phyloP scores from a whole-genome alignment of 1,284 basidiomycete genomes.

The Coniferiporia sulphurascens region DNA sequence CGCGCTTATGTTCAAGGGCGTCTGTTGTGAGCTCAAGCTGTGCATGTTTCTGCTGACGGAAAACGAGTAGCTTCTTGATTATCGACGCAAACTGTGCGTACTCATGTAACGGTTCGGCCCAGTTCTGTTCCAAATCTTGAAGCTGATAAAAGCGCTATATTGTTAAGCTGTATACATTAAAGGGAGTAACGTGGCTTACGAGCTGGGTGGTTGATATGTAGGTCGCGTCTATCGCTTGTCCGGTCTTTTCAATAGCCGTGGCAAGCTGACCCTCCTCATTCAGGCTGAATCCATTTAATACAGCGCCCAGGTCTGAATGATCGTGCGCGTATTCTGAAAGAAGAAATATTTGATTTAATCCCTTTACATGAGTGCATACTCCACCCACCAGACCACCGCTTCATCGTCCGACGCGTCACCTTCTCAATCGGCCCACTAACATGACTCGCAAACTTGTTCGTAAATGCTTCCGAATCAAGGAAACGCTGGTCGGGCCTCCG shows the following conservation, averaged over 20 bases:
- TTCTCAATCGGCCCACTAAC: slow-evolving; percentile 92
- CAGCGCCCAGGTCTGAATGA: slow-evolving; percentile 91
- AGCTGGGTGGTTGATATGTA: slow-evolving; percentile 90
- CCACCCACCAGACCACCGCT: slow-evolving; percentile 83
- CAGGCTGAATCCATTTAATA: slow-evolving; percentile 93
- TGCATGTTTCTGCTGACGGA: slow-evolving; percentile 97
- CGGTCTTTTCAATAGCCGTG: slow-evolving; percentile 83
- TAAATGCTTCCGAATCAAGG: slow-evolving; percentile 94
- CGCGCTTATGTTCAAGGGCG: slow-evolving; percentile 80
- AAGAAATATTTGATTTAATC: neutral
- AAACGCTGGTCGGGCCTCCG: slow-evolving; percentile 91
- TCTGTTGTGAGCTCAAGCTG: slow-evolving; percentile 98
- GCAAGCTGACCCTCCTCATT: slow-evolving; percentile 75
- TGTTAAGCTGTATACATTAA: neutral
- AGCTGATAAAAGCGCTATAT: slow-evolving; percentile 44
- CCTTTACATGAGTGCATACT: neutral
- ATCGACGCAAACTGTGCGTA: slow-evolving; percentile 94
- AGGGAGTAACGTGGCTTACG: slow-evolving; percentile 41
- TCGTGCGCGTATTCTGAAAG: slow-evolving; percentile 78
- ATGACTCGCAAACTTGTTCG: slow-evolving; percentile 92
- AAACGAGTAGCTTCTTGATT: slow-evolving; percentile 90
- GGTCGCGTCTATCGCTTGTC: slow-evolving; percentile 92
- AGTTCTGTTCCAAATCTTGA: slow-evolving; percentile 87
- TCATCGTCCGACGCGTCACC: slow-evolving; percentile 86
- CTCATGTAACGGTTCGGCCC: slow-evolving; percentile 94